Evolutionary conservation across 192 early-diverging fungal species (phyloP).

Genomic region (Geranomyces michiganensis): DNA sequence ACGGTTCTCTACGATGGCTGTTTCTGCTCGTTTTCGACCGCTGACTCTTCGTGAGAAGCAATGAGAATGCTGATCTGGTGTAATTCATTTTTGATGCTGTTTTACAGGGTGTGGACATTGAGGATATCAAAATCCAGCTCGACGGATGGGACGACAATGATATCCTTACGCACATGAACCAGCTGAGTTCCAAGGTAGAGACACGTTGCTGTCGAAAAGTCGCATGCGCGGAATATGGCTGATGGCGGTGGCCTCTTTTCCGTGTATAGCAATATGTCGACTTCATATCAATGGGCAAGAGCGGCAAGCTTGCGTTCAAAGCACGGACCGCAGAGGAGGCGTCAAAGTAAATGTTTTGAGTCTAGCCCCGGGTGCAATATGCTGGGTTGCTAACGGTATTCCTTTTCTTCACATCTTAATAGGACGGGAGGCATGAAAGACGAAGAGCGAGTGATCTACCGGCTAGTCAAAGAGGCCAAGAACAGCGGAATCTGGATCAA

Average conservation of each 20-base stretch:
- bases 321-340: conserved; percentile 46
- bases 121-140: conserved; percentile 8
- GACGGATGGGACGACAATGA: conserved; percentile 20
- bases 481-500: conserved; percentile 87
- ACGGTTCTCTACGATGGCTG: too few relatives aligned
- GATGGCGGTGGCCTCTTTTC: too few relatives aligned
- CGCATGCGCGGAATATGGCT: too few relatives aligned
- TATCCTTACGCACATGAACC: conserved; percentile 17
- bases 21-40: too few relatives aligned
- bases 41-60: too few relatives aligned
- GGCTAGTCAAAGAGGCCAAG: conserved; percentile 76
- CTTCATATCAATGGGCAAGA: conserved; percentile 40
- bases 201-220: too few relatives aligned
- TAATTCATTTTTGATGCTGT: neutral
- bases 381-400: too few relatives aligned
- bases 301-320: conserved; percentile 44
- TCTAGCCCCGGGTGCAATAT: neutral
- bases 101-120: conserved; percentile 12
- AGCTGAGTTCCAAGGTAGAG: conserved; percentile 17
- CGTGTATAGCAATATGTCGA: conserved; percentile 43
- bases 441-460: conserved; percentile 81
- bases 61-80: too few relatives aligned
- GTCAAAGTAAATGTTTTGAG: conserved; percentile 17
- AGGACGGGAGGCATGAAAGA: conserved; percentile 59
- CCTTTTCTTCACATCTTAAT: neutral